Evolutionary conservation across 495 filamentous ascomycete species (phyloP), one percentile per base, ranked within the genome.

Genomic region (Aspergillus homomorphus): DNA sequence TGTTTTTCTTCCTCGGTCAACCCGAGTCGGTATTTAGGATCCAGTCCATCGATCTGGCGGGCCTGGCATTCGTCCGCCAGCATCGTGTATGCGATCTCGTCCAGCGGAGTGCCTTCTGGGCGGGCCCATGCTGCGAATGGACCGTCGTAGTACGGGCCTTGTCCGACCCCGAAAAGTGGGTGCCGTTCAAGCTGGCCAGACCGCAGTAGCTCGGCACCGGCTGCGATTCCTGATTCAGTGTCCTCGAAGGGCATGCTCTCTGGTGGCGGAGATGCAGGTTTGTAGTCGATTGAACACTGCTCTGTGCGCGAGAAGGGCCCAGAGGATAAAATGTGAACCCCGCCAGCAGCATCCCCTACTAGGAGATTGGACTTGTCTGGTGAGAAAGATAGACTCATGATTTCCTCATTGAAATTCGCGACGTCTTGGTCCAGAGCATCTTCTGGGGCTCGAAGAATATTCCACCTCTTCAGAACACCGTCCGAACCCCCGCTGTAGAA

Each of bases 401-500:
- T 76, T 3, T 75, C 81, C 9, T 81, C 77, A 5, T 75, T 54
- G 1, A 87, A 69, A 3, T 61, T 69, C 4, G 77, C 77, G 1
- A 81, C 64, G 61, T 92, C 80, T 22, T 81, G 71, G n/a, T 96
- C 77, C 26, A 88, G 79, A 0, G 77, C 82, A 66, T 87, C 77
- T 38, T 83, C 79, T 0, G 77, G 64, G 3, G 86, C 79, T 20
- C 80, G 80, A 45, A 77, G 77, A 20, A 95, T 77, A 66, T 97
- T 85, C 94, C 94, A 98, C 19, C 85, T 80, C 55, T 91, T 96
- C 7, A 98, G 78, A 0, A 88, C 76, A 1, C 94, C 93, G 66
- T 98, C 94, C 0, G 91, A 94, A 3, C 87, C 87, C 2, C 92
- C 94, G n/a, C 89, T 96, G 64, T 92, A 96, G 46, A 97, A 83